Percentiles rank a stretch among this genome's conserved stretches.
Conservation (phyloP, 306 rosid genomes). For the Lathyrus sativus region DNA sequence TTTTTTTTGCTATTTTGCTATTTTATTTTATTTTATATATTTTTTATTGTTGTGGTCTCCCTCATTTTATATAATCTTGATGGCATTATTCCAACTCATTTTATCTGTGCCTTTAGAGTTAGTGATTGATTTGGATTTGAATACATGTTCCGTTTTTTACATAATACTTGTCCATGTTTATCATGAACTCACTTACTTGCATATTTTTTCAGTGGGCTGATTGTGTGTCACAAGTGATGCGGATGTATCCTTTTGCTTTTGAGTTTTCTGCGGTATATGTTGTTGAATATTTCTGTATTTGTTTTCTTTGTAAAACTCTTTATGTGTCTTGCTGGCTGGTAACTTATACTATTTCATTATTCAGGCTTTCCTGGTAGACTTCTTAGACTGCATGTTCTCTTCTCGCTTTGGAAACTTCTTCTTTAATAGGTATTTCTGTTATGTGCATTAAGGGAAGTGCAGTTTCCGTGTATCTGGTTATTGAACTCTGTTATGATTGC, state of each 20-base stretch:
- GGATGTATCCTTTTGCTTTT: slow-evolving; percentile 95
- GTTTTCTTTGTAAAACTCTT: slow-evolving; percentile 30
- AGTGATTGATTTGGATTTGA: slow-evolving; percentile 20
- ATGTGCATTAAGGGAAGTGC: slow-evolving; percentile 16
- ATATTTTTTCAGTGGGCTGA: slow-evolving; percentile 86
- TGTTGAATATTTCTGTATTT: slow-evolving; percentile 24
- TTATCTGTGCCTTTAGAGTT: slow-evolving; percentile 13
- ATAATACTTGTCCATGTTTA: slow-evolving; percentile 17
- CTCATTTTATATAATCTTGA: slow-evolving; percentile 4
- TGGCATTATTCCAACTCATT: background rate
- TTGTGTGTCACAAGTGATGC: slow-evolving; percentile 87
- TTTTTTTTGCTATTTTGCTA: no score
- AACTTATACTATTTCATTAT: slow-evolving; percentile 35
- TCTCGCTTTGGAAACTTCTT: slow-evolving; percentile 98
- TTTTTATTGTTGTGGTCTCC: no score
- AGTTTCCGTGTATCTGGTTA: slow-evolving; percentile 1
- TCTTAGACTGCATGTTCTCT: slow-evolving; percentile 78
- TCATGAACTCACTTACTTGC: slow-evolving; percentile 33
- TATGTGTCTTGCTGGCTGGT: slow-evolving; percentile 4
- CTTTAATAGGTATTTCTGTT: slow-evolving; percentile 73
- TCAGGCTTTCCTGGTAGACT: slow-evolving; percentile 92
- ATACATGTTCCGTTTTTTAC: background rate
- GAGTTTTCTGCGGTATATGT: slow-evolving; percentile 86
- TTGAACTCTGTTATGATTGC: slow-evolving; percentile 38
- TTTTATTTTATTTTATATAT: no score